Evolutionary conservation across 805 yeast species (phyloP).

Genomic region (Kodamaea hsintzibuensis): DNA sequence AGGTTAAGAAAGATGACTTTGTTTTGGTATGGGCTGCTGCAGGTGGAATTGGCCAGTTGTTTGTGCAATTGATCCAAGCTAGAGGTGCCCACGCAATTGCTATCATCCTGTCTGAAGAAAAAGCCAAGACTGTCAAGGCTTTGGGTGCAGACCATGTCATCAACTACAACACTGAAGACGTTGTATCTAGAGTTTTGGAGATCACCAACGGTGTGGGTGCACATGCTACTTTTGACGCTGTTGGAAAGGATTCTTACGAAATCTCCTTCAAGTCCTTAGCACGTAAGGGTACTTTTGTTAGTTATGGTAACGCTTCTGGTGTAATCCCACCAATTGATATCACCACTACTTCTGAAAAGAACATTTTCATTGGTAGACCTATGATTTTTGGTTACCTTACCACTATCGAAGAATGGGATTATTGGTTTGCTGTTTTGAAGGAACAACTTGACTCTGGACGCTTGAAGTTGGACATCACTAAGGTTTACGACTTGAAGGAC

Average conservation of each 20-base stretch:
- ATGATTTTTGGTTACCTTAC: constrained; percentile 48
- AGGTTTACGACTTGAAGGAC: constrained; percentile 60
- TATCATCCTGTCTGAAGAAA: constrained; percentile 75
- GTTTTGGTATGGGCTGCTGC: constrained; percentile 90
- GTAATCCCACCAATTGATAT: constrained; percentile 66
- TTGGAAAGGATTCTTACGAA: constrained; percentile 78
- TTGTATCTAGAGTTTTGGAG: constrained; percentile 54
- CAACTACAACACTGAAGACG: constrained; percentile 54
- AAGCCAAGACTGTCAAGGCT: constrained; percentile 61
- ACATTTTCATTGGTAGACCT: constrained; percentile 67
- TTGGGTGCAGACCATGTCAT: constrained; percentile 79
- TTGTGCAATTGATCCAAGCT: constrained; percentile 60
- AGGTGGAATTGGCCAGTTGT: constrained; percentile 84
- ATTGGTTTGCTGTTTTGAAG: constrained; percentile 26
- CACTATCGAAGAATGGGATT: constrained; percentile 56
- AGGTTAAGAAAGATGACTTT: constrained; percentile 67
- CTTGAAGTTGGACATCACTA: constrained; percentile 52
- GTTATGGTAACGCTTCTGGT: constrained; percentile 88
- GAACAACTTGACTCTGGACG: constrained; percentile 44
- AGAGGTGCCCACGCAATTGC: constrained; percentile 85
- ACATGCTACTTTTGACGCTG: constrained; percentile 66
- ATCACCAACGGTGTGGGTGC: constrained; percentile 70
- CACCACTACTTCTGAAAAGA: constrained; percentile 55
- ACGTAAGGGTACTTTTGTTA: constrained; percentile 71
- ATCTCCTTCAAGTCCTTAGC: constrained; percentile 60